These are phyloP conservation scores for Russula vinacea DNA, from an alignment of 768 basidiomycete genomes.

Conservation along the genomic window DNA sequence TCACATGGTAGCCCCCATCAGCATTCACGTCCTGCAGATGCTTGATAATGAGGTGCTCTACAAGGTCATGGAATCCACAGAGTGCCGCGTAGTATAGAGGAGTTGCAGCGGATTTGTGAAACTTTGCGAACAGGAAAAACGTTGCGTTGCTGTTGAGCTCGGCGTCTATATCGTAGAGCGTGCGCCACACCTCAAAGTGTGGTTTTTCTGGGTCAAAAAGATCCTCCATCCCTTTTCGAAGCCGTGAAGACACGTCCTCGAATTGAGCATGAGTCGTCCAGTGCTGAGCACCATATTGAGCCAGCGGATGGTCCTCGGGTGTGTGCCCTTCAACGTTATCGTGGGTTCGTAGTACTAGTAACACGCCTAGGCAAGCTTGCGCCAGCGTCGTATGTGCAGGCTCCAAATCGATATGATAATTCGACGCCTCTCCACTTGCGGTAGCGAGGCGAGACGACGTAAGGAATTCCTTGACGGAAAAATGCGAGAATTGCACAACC, in stretches of 20 bases:
- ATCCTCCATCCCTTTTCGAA: not conserved
- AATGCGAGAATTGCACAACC: not conserved
- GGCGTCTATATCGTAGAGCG: not conserved
- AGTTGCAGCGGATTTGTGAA: rapidly evolving
- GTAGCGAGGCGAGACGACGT: not conserved
- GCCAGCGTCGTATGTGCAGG: not conserved
- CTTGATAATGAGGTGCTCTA: not conserved
- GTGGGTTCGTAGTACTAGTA: not conserved
- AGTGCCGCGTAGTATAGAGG: not conserved
- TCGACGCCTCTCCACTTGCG: not conserved
- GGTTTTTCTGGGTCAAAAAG: not conserved
- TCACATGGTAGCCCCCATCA: not conserved
- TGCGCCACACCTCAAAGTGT: not conserved
- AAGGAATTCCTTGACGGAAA: conserved; percentile 1
- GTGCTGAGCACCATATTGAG: not conserved
- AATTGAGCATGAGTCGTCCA: not conserved
- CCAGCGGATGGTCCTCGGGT: not conserved
- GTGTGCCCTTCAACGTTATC: not conserved
- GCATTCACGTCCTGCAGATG: not conserved
- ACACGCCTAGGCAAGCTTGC: not conserved
- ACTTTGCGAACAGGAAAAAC: not conserved
- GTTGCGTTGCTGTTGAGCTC: rapidly evolving
- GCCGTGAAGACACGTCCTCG: not conserved
- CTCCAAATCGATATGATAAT: not conserved
- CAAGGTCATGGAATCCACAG: not conserved